Percentiles rank a stretch among this genome's conserved stretches.
Evolutionary conservation across 2,329 filamentous ascomycete species (phyloP).

Genomic region (Proliferodiscus dingleyae): DNA sequence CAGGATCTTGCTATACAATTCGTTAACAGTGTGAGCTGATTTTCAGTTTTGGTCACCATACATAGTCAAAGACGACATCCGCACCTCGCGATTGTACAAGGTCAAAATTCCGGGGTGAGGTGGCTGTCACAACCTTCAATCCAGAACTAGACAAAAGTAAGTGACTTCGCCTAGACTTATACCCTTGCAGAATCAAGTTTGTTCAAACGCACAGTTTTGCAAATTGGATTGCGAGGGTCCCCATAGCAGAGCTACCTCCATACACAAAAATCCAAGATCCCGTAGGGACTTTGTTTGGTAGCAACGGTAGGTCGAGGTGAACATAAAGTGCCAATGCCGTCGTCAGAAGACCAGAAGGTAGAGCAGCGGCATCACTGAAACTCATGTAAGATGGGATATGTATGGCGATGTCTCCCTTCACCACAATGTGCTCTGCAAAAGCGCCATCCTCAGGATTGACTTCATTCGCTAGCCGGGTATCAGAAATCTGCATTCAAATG

Average conservation of each 20-base stretch:
- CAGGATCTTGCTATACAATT: constrained; percentile 31
- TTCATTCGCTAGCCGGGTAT: constrained; percentile 8
- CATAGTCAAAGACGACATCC: constrained; percentile 45
- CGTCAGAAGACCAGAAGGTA: constrained; percentile 11
- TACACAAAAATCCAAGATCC: constrained; percentile 38
- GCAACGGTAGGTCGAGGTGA: constrained; percentile 17
- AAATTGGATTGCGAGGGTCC: constrained; percentile 42
- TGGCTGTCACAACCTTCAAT: constrained; percentile 37
- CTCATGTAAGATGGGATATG: constrained; percentile 39
- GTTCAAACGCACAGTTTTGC: constrained; percentile 33
- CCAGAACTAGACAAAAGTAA: constrained; percentile 15
- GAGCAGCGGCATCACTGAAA: constrained; percentile 39
- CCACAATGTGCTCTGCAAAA: constrained; percentile 22
- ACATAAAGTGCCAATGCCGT: constrained; percentile 16
- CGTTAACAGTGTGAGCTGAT: background rate
- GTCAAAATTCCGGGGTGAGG: constrained; percentile 42
- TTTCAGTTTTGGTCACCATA: background rate
- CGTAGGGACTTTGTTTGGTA: constrained; percentile 19
- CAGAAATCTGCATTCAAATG: background rate
- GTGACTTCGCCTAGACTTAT: background rate
- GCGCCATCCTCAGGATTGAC: constrained; percentile 20
- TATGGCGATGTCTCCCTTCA: constrained; percentile 36
- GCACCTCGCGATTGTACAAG: constrained; percentile 43
- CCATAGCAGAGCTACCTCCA: constrained; percentile 44
- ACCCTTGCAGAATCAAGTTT: background rate